phyloP scores from a whole-genome alignment of 805 yeast species.

The Myxozyma vanderwaltii region DNA sequence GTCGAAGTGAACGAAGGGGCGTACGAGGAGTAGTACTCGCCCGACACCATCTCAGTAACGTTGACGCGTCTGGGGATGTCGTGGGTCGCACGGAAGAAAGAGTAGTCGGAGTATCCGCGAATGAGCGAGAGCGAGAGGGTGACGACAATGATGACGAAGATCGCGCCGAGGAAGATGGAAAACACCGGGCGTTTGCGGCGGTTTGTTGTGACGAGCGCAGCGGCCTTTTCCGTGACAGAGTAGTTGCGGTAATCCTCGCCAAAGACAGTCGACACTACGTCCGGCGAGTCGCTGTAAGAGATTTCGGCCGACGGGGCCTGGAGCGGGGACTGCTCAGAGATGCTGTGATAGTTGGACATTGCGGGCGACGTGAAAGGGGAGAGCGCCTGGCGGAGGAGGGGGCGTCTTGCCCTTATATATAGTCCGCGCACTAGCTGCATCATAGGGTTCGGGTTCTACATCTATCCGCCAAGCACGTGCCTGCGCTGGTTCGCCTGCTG shows the following conservation, averaged over 20 bases:
- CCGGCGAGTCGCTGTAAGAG: slow-evolving; percentile 14
- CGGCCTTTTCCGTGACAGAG: slow-evolving; percentile 32
- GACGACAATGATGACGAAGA: slow-evolving; percentile 27
- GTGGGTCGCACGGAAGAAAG: slow-evolving; percentile 23
- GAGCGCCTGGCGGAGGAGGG: too few species aligned
- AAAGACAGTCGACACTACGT: slow-evolving; percentile 29
- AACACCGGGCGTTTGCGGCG: slow-evolving; percentile 33
- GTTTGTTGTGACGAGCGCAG: slow-evolving; percentile 30
- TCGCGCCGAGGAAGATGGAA: slow-evolving; percentile 25
- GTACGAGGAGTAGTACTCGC: slow-evolving; percentile 28
- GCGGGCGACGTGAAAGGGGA: background rate
- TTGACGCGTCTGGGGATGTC: slow-evolving; percentile 33
- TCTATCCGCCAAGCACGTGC: slow-evolving; percentile 2
- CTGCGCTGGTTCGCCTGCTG: background rate
- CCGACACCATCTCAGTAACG: slow-evolving; percentile 29
- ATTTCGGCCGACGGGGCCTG: slow-evolving; percentile 12
- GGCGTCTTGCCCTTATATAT: too few species aligned
- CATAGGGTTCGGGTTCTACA: too few species aligned
- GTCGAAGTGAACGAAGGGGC: slow-evolving; percentile 12
- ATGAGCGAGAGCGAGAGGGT: slow-evolving; percentile 28
- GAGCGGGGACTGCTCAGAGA: slow-evolving; percentile 27
- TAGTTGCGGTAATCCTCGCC: slow-evolving; percentile 23
- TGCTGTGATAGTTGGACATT: slow-evolving; percentile 27
- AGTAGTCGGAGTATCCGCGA: slow-evolving; percentile 32
- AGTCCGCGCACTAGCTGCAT: too few species aligned